Base-by-base conservation (phyloP, 768 basidiomycete genomes). In the Tricholoma bakamatsutake region DNA sequence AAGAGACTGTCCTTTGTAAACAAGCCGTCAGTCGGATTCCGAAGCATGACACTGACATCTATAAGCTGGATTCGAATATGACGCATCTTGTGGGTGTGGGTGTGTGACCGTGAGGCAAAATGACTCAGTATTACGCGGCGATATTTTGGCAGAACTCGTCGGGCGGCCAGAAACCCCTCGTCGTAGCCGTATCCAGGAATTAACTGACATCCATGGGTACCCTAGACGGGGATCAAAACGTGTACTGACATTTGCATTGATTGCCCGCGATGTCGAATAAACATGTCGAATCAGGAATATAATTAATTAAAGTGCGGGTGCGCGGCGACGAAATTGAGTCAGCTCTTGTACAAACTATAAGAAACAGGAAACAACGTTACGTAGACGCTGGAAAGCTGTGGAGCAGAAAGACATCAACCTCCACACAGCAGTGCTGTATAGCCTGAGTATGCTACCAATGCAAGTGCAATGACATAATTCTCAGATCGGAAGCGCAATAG, bases 321-420 rank as follows among this genome's bases (percentile, higher is more conserved):
- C 61, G 50, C 54, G 46, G 35, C 47, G 39, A 10, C 6, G 13
- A 24, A 52, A 37, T 54, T 43, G 61, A 62, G 61, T 62, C 61
- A 62, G 55, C 52, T 37, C 24, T 15, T 5, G 45, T 28, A 15
- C 43, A 46, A 24, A 24, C 27, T 46, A 13, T 46, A 27, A 46
- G 45, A 46, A 46, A 46, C 6, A 46, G 15, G 12, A 45, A 28
- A 46, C 10, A 28, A 46, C 27, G 27, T 46, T 46, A 46, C 45
- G 45, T 46, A 27, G 15, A 21, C 40, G 4, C n/a, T 42, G 2
- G 43, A 13, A 46, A 46, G 43, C 43, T 46, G 43, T 45, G 24
- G 13, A 27, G 17, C 7, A 7, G 40, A 11, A 18, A 17, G 12
- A 40, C 17, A 18, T 40, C 39, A 40, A 18, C 2, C 17, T 15